These are phyloP conservation scores for Paraurostyla sp. DNA, from an alignment of 73 alveolate genomes.

Conservation along the genomic window DNA sequence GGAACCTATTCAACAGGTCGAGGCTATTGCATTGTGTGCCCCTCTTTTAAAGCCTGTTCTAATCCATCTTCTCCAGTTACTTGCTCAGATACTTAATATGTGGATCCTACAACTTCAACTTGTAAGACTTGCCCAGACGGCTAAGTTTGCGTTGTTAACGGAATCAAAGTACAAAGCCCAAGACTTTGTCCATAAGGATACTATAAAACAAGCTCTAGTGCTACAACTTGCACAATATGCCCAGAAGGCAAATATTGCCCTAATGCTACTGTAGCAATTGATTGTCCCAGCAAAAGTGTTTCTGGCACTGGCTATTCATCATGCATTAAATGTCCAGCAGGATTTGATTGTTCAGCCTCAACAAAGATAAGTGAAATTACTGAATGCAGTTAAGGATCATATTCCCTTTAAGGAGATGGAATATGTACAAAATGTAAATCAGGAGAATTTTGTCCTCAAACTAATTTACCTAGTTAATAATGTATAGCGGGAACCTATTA, in stretches of 20 bases:
- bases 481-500: slow-evolving; percentile 18
- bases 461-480: background rate
- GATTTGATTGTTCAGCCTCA: slow-evolving; percentile 64
- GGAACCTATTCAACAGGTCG: background rate
- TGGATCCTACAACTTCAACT: slow-evolving; percentile 17
- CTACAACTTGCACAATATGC: slow-evolving; percentile 67
- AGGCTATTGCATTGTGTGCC: slow-evolving; percentile 28
- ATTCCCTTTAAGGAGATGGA: slow-evolving; percentile 2
- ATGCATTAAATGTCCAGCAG: slow-evolving; percentile 71
- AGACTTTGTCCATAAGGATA: slow-evolving; percentile 79
- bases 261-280: slow-evolving; percentile 62
- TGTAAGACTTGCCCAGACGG: slow-evolving; percentile 69
- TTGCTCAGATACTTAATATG: background rate
- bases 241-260: slow-evolving; percentile 84
- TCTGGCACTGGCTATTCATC: slow-evolving; percentile 11
- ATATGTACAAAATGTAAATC: background rate
- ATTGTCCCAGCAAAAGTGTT: background rate
- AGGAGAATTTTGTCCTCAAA: slow-evolving; percentile 2
- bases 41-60: slow-evolving; percentile 4
- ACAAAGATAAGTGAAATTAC: background rate
- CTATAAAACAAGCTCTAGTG: slow-evolving; percentile 15
- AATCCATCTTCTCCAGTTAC: slow-evolving; percentile 3
- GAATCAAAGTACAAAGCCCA: slow-evolving; percentile 54
- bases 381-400: background rate
- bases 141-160: slow-evolving; percentile 56